phyloP scores from a whole-genome alignment of 345 rosid species.

The Erysimum cheiranthoides region DNA sequence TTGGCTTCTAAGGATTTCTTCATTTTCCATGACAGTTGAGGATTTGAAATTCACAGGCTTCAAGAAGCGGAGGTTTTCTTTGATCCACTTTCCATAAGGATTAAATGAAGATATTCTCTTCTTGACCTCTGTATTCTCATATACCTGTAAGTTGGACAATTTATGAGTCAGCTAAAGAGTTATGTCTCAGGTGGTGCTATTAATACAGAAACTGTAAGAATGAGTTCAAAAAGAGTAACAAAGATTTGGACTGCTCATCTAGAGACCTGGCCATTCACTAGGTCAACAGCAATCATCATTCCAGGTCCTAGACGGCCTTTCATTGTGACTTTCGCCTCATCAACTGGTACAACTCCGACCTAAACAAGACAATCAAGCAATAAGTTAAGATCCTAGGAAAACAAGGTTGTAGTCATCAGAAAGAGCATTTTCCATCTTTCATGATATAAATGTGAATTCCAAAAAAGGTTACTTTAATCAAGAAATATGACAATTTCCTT shows the following conservation, averaged over 20 bases:
- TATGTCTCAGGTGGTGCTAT: background rate
- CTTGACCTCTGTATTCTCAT: constrained; percentile 94
- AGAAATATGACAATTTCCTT: background rate
- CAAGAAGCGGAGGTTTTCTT: constrained; percentile 74
- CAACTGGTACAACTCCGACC: constrained; percentile 98
- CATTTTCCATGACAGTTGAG: constrained; percentile 74
- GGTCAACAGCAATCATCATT: constrained; percentile 96
- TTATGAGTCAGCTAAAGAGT: constrained; percentile 15
- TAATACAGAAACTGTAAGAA: constrained; percentile 10
- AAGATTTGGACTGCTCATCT: constrained; percentile 3
- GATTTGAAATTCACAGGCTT: constrained; percentile 75
- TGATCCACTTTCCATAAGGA: constrained; percentile 90
- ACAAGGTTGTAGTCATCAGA: constrained; percentile 14
- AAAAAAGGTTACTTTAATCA: too few relatives aligned
- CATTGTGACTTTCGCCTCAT: constrained; percentile 88
- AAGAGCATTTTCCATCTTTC: too few relatives aligned
- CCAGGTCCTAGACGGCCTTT: constrained; percentile 99
- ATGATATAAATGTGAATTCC: too few relatives aligned
- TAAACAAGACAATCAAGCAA: constrained; percentile 39
- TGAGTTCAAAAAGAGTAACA: background rate
- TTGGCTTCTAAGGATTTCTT: constrained; percentile 78
- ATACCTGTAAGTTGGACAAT: constrained; percentile 64
- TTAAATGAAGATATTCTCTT: constrained; percentile 75
- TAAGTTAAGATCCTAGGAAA: constrained; percentile 10
- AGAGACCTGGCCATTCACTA: constrained; percentile 89